Evolutionary conservation across 2,329 filamentous ascomycete species (phyloP).

Genomic region (Colletotrichum agaves): DNA sequence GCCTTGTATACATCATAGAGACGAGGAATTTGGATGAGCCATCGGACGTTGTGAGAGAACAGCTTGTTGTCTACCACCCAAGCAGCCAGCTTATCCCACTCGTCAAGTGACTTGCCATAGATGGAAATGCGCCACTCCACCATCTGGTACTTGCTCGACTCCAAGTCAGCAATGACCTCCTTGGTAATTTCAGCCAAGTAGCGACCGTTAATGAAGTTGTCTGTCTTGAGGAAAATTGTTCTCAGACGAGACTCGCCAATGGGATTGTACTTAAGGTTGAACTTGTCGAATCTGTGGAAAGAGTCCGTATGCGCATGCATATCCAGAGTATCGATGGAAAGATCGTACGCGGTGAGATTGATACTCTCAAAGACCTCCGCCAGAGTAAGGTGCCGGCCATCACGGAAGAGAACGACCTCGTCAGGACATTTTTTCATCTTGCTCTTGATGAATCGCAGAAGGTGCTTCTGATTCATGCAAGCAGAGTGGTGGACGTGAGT

Average conservation of each 20-base stretch:
- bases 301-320: conserved; percentile 99
- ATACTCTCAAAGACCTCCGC: conserved; percentile 97
- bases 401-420: conserved; percentile 90
- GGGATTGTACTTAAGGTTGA: conserved; percentile 99
- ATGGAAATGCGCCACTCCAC: conserved; percentile 99
- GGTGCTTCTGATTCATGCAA: conserved; percentile 99
- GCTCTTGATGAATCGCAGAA: conserved; percentile 98
- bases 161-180: conserved; percentile 95
- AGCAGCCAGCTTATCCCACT: conserved; percentile 97
- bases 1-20: conserved; percentile 97
- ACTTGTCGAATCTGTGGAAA: conserved; percentile 99
- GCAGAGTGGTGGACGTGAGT: conserved; percentile 99
- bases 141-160: conserved; percentile 99
- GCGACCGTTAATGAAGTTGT: conserved; percentile 95
- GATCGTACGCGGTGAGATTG: conserved; percentile 94
- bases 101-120: conserved; percentile 89
- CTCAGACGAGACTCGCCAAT: conserved; percentile 93
- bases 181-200: conserved; percentile 98
- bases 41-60: conserved; percentile 96
- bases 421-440: conserved; percentile 99
- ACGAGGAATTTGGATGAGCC: conserved; percentile 95
- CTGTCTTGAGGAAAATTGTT: conserved; percentile 99
- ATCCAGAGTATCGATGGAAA: conserved; percentile 97
- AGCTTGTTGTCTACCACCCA: conserved; percentile 99
- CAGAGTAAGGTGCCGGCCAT: conserved; percentile 91